phyloP scores from a whole-genome alignment of 192 early-diverging fungal genomes.

The Dissophora globulifera region DNA sequence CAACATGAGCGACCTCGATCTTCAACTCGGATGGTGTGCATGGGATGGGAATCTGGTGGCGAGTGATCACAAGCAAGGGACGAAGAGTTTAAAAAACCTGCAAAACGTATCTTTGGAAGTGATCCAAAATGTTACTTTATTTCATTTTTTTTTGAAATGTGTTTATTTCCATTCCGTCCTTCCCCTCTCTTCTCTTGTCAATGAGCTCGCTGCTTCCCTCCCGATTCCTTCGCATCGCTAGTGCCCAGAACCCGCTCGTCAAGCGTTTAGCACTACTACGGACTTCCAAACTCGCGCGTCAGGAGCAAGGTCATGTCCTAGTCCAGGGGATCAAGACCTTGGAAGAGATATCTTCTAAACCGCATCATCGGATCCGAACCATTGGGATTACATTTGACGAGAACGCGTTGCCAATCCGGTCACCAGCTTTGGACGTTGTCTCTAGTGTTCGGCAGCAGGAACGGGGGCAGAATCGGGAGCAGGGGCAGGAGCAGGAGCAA shows the following conservation, averaged over 20 bases:
- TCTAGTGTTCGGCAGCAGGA: constrained; percentile 6
- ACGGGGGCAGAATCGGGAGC: neutral
- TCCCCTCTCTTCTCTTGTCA: too few relatives aligned
- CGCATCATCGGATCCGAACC: constrained; percentile 23
- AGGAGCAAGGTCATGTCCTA: constrained; percentile 25
- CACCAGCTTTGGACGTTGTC: constrained; percentile 34
- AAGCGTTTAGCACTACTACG: constrained; percentile 33
- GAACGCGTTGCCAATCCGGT: constrained; percentile 11
- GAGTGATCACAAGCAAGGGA: too few relatives aligned
- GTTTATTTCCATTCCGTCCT: too few relatives aligned
- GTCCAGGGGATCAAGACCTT: constrained; percentile 49
- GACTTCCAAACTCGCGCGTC: constrained; percentile 25
- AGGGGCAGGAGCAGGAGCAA: too few relatives aligned
- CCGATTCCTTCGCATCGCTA: constrained; percentile 29
- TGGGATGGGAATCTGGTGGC: too few relatives aligned
- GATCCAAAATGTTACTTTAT: too few relatives aligned
- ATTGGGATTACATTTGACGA: constrained; percentile 49
- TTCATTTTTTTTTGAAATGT: too few relatives aligned
- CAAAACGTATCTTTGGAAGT: too few relatives aligned
- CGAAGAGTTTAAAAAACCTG: too few relatives aligned
- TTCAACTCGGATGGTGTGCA: too few relatives aligned
- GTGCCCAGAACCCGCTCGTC: constrained; percentile 22
- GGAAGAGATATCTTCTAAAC: constrained; percentile 31
- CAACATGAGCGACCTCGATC: too few relatives aligned
- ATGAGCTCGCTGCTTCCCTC: too few relatives aligned